These are phyloP conservation scores for Holtermanniella nyarrowii DNA, from an alignment of 768 basidiomycete species.

Conservation along the genomic window DNA sequence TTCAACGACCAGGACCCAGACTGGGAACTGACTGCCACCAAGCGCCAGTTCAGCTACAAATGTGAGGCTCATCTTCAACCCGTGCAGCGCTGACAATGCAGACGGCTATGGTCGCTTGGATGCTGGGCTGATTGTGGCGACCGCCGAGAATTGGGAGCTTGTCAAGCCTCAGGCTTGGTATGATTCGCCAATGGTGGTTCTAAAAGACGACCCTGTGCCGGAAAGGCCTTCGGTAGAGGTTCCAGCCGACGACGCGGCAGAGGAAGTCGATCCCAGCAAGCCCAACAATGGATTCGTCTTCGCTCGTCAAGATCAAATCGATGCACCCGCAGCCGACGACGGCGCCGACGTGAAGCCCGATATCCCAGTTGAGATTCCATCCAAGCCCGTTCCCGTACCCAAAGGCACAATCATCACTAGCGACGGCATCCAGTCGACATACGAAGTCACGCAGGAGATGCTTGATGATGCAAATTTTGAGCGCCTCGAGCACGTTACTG, in stretches of 20 bases:
- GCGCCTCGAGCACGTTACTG: slow-evolving; percentile 78
- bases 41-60: slow-evolving; percentile 71
- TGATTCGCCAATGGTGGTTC: slow-evolving; percentile 54
- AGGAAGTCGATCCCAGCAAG: too few species aligned
- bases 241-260: not conserved
- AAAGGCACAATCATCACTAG: slow-evolving; percentile 47
- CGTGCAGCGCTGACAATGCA: slow-evolving; percentile 2
- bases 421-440: slow-evolving; percentile 56
- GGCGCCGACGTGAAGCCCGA: slow-evolving; percentile 42
- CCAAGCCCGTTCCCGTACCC: not conserved
- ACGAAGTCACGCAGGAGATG: slow-evolving; percentile 58
- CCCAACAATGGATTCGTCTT: slow-evolving; percentile 53
- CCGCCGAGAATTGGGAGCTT: slow-evolving; percentile 67
- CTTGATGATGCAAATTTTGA: slow-evolving; percentile 70
- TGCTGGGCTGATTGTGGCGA: slow-evolving; percentile 67
- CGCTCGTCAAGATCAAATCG: slow-evolving; percentile 44
- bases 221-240: slow-evolving; percentile 40
- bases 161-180: slow-evolving; percentile 95
- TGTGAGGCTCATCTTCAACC: slow-evolving; percentile 38
- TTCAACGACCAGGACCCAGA: slow-evolving; percentile 86
- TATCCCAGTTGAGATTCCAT: slow-evolving; percentile 33
- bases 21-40: slow-evolving; percentile 73
- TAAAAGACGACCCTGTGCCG: slow-evolving; percentile 16
- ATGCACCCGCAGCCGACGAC: not conserved
- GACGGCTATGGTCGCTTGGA: slow-evolving; percentile 84